Evolutionary conservation across 495 filamentous ascomycete genomes (phyloP).

Genomic region (Penicillium argentinense): DNA sequence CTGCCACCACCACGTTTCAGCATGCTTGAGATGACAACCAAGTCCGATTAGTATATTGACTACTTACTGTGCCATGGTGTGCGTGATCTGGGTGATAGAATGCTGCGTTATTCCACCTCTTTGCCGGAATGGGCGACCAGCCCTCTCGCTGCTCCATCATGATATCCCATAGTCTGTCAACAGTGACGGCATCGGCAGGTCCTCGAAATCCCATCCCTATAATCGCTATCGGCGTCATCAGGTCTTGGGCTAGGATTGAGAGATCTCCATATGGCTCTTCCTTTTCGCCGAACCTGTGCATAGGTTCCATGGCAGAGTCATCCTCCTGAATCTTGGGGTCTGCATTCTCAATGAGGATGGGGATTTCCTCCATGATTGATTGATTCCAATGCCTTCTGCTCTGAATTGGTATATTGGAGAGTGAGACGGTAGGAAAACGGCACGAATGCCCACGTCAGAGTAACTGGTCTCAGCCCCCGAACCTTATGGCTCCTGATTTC

Average conservation of each 20-base stretch:
- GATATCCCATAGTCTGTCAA: conserved; percentile 57
- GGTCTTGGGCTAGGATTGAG: conserved; percentile 10
- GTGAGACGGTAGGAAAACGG: no score
- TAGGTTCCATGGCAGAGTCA: background rate
- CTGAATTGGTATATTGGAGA: no score
- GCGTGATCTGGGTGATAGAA: conserved; percentile 56
- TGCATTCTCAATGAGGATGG: background rate
- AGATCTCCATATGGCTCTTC: background rate
- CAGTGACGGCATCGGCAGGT: conserved; percentile 51
- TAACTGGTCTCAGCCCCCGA: no score
- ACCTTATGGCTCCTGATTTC: no score
- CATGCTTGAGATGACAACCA: no score
- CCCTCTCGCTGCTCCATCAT: conserved; percentile 48
- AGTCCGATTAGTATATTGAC: no score
- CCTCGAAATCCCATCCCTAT: conserved; percentile 62
- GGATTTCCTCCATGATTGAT: conserved; percentile 6
- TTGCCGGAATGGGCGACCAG: conserved; percentile 48
- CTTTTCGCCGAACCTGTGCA: no score
- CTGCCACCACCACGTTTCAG: conserved; percentile 7
- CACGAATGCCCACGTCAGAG: no score
- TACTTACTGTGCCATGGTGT: conserved; percentile 25
- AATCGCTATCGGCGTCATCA: conserved; percentile 56
- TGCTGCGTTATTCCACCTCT: conserved; percentile 51
- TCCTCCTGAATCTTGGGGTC: background rate
- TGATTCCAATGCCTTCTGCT: no score